Percentiles rank a stretch among this genome's conserved stretches.
phyloP scores from a whole-genome alignment of 495 filamentous ascomycete genomes.

The Cudoniella acicularis region DNA sequence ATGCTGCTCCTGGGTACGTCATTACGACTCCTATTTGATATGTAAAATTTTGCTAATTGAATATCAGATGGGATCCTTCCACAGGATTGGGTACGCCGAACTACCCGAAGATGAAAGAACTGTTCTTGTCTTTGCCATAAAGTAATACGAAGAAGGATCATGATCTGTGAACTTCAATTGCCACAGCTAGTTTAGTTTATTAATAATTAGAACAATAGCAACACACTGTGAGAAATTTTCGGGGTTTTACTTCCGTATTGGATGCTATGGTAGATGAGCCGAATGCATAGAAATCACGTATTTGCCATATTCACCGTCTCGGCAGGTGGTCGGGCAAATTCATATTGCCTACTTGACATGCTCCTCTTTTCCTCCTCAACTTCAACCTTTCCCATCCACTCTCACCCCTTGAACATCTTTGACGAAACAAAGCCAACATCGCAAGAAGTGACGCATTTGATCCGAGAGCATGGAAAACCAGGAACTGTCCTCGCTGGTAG shows the following conservation, averaged over 20 bases:
- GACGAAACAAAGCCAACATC: not conserved
- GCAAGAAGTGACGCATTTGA: not conserved
- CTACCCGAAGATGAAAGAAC: constrained; percentile 44
- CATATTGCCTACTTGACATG: not conserved
- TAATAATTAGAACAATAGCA: not conserved
- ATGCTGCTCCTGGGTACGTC: constrained; percentile 39
- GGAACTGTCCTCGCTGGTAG: not conserved
- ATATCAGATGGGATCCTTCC: constrained; percentile 53
- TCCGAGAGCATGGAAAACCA: not conserved
- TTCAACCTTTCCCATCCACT: not conserved
- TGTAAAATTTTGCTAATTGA: not conserved
- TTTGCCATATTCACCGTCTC: no score
- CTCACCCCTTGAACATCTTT: not conserved
- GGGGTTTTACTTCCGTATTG: no score
- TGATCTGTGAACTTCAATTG: no score
- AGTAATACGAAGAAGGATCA: not conserved
- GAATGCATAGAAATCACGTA: no score
- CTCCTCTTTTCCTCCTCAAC: not conserved
- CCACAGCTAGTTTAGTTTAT: no score
- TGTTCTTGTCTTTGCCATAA: constrained; percentile 37
- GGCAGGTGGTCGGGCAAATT: not conserved
- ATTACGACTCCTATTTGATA: not conserved
- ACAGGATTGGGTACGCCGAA: constrained; percentile 51
- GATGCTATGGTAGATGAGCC: not conserved
- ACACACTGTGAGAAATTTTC: no score